Evolutionary conservation across 2,329 filamentous ascomycete species (phyloP).

Genomic region (Fusarium bulbicola): DNA sequence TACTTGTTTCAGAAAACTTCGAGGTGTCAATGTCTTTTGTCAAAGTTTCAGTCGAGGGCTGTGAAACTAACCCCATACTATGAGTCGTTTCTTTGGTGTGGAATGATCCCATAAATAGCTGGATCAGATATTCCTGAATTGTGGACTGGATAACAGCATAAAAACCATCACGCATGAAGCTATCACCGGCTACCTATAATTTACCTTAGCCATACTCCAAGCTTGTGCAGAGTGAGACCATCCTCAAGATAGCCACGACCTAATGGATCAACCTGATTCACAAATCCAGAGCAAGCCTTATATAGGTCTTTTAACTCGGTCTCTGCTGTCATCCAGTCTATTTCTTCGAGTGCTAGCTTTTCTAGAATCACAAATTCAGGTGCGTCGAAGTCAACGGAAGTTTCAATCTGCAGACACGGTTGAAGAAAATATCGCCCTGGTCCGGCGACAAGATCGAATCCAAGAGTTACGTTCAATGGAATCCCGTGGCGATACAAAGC

Average conservation of each 20-base stretch:
- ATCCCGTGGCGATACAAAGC: neutral
- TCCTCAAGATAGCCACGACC: constrained; percentile 7
- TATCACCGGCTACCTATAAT: neutral
- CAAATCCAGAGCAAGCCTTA: neutral
- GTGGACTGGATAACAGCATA: too few relatives aligned
- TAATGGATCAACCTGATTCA: neutral
- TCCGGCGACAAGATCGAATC: neutral
- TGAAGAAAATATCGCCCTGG: constrained; percentile 3
- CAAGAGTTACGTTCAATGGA: neutral
- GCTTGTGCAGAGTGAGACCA: neutral
- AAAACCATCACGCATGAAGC: too few relatives aligned
- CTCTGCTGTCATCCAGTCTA: neutral
- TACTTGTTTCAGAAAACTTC: neutral
- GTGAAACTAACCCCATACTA: neutral
- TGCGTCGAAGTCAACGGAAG: neutral
- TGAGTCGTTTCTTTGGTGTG: neutral
- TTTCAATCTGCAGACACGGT: constrained; percentile 1
- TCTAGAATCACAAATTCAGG: neutral
- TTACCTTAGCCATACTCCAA: neutral
- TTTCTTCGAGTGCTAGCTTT: fast-evolving
- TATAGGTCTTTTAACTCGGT: neutral
- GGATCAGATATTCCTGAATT: neutral
- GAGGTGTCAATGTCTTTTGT: fast-evolving
- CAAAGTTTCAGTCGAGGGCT: too few relatives aligned
- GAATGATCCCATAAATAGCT: neutral